Evolutionary conservation across 2,329 filamentous ascomycete species (phyloP), one percentile per base, ranked within the genome.

Genomic region (Xylariales sp.): DNA sequence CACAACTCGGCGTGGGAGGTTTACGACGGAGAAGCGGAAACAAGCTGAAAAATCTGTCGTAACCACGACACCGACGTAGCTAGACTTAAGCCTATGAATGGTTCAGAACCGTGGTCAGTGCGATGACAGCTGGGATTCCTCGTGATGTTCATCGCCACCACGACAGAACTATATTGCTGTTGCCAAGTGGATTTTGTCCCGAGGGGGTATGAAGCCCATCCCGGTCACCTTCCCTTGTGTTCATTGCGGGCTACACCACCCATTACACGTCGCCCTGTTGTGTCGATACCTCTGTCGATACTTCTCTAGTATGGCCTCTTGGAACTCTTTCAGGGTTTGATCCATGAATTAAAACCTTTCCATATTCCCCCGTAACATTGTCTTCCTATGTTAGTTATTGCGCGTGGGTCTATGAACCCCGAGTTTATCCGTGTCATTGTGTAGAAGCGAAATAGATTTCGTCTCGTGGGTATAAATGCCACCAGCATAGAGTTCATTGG

Each of bases 61-160:
- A 23, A 43, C 59, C 34, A 55, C 64, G 64, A 67, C 34, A 32
- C 46, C 43, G 53, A 49, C 41, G 18, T 45, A 48, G 41, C 18
- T 16, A 49, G 50, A n/a, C 4, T 36, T 45, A 16, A 23, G 46
- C 28, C 16, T 39, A 23, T 18, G 45, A 58, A 52, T 64, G n/a
- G 46, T 3, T 30, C 5, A 39, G 18, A n/a, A n/a, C 12, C 28
- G 14, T 6, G 3, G 28, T 10, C 39, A 32, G 23, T 4, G 14
- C 39, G 46, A 28, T 14, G 28, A 6, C 12, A 36, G 28, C 46
- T 12, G 23, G 46, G 28, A 34, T 48, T 41, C 14, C 53, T 8
- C 14, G 39, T 23, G 36, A 30, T 41, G 30, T 4, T 32, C 41
- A n/a, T 55, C 14, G 49, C 32, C n/a, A 7, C n/a, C 14, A 32